phyloP scores from a whole-genome alignment of 192 early-diverging fungal genomes.

The Fimicolochytrium jonesii region DNA sequence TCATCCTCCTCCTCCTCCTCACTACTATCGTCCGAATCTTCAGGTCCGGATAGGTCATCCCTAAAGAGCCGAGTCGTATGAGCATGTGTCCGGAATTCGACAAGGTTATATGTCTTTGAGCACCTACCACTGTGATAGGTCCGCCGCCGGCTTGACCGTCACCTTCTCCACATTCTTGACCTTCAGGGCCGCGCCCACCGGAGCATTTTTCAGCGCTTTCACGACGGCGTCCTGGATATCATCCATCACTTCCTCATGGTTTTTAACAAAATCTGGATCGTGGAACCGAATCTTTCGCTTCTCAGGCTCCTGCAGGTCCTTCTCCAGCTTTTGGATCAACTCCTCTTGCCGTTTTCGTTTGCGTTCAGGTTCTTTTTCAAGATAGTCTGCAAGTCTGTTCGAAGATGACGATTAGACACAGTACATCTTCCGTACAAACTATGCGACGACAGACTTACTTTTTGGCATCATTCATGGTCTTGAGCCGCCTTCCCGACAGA shows the following conservation, averaged over 20 bases:
- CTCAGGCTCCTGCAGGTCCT: slow-evolving; percentile 61
- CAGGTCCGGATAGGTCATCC: slow-evolving; percentile 2
- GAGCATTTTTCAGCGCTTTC: slow-evolving; percentile 12
- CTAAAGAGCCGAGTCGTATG: not conserved
- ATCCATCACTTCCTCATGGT: slow-evolving; percentile 37
- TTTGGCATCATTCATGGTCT: slow-evolving; percentile 87
- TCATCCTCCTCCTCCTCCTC: slow-evolving; percentile 21
- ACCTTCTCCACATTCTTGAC: not conserved
- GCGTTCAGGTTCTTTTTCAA: slow-evolving; percentile 62
- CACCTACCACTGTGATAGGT: slow-evolving; percentile 1
- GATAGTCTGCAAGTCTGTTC: slow-evolving; percentile 61
- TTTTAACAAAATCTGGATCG: slow-evolving; percentile 68
- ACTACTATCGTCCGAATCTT: slow-evolving; percentile 13
- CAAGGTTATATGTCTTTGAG: not conserved
- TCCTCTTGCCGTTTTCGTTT: slow-evolving; percentile 58
- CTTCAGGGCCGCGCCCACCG: not conserved
- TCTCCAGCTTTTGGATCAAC: slow-evolving; percentile 73
- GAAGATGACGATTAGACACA: slow-evolving; percentile 1
- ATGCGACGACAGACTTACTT: too few species aligned
- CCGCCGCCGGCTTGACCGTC: not conserved
- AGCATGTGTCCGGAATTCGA: not conserved
- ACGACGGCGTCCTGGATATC: slow-evolving; percentile 32
- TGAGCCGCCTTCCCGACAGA: slow-evolving; percentile 80
- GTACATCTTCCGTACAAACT: too few species aligned
- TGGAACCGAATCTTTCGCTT: slow-evolving; percentile 77